Percentiles rank a stretch among this genome's conserved stretches.
These are phyloP conservation scores for Niveomyces coronatus DNA, from an alignment of 2,329 filamentous ascomycete species.

Conservation along the genomic window DNA sequence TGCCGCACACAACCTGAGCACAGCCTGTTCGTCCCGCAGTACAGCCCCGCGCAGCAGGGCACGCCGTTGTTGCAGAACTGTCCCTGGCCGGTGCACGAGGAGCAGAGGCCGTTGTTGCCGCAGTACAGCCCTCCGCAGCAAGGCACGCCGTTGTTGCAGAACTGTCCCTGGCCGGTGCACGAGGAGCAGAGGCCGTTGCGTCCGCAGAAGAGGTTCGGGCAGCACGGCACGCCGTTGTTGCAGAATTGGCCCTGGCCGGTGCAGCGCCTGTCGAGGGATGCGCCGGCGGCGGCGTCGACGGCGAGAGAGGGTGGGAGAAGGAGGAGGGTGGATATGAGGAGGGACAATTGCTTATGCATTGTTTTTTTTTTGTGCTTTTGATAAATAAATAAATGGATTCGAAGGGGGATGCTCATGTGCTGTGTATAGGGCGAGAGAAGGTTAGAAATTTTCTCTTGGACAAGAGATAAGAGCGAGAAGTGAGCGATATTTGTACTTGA, in stretches of 20 bases:
- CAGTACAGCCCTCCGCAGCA: conserved; percentile 1
- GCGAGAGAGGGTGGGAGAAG: not conserved
- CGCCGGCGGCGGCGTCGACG: not conserved
- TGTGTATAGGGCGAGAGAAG: no score
- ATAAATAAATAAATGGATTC: no score
- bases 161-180: conserved; percentile 1
- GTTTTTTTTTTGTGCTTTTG: no score
- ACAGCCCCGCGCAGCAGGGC: not conserved
- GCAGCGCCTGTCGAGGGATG: conserved; percentile 3
- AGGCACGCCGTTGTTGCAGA: conserved; percentile 5
- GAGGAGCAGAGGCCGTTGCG: not conserved
- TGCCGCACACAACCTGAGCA: not conserved
- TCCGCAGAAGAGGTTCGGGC: conserved; percentile 7
- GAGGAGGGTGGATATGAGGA: not conserved
- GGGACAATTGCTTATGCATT: not conserved
- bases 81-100: not conserved
- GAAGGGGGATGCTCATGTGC: no score
- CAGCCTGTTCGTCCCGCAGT: not conserved
- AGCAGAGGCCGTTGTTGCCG: not conserved
- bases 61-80: conserved; percentile 4
- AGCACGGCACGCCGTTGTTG: conserved; percentile 10
- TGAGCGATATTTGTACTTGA: no score
- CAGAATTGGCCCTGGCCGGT: conserved; percentile 6
- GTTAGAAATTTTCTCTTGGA: no score
- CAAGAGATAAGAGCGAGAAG: no score